Evolutionary conservation across 176 grass and related monocot species (phyloP), one percentile per base, ranked within the genome.

Genomic region (Puccinellia tenuiflora): DNA sequence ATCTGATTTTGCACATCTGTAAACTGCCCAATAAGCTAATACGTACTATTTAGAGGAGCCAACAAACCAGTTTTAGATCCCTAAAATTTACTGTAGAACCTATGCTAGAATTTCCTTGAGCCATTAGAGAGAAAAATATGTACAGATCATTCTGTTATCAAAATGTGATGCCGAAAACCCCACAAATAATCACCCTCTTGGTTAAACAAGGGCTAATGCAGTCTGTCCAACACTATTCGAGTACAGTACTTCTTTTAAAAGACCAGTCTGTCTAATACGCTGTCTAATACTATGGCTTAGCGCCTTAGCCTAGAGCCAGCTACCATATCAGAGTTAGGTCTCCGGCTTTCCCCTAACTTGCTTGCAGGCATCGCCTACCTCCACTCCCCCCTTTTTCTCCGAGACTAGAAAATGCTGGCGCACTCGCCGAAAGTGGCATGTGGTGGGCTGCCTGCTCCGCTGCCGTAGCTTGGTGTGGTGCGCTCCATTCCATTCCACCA

Each of bases 341-440:
- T 42, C 70, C 71, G 16, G 68, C 71, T 46, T 17, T 81, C 17
- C 22, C 66, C 38, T 34, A 17, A 30, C 48, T 51, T 68, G 83
- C 68, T 73, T 86, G 79, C 66, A 30, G 37, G 29, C 78, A 66
- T 66, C 52, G 80, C 66, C 71, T 79, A 83, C 84, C 69, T 73
- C 69, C 55, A 26, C 67, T 48, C 85, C 45, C 17, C 17, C 43
- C 71, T 74, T 74, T 74, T 74, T 74, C 71, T 68, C 50, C 37
- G 45, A 33, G 66, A 22, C 15, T 48, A 50, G 71, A 84, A 79
- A 87, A 79, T 69, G 74, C 22, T 68, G 74, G 84, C 79, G 84
- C 85, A 84, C 80, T 87, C 47, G 80, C 88, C 75, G 88, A 90
- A 90, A 90, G 80, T 84, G 56, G 17, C 84, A 84, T 90, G 80